Evolutionary conservation across 345 rosid genomes (phyloP).

Genomic region (Eucalyptus tenuipes): DNA sequence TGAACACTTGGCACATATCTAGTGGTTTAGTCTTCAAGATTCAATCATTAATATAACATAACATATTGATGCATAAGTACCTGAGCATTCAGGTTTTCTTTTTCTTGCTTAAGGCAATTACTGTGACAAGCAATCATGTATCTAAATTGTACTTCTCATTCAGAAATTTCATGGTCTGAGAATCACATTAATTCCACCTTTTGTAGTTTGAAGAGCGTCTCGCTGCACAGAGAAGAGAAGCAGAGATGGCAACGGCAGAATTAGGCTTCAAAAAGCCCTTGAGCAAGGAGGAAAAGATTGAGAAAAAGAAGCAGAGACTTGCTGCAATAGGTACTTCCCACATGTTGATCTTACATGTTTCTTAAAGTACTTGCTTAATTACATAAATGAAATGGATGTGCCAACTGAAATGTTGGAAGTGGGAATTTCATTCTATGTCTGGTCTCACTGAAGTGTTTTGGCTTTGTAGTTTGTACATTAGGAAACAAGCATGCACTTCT

Average conservation of each 20-base stretch:
- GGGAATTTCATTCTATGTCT: not conserved
- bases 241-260: slow-evolving; percentile 59
- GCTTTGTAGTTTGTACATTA: not conserved
- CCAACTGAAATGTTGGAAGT: not conserved
- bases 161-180: not conserved
- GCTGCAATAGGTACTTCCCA: slow-evolving; percentile 78
- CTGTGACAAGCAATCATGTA: not conserved
- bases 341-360: not conserved
- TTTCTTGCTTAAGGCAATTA: not conserved
- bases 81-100: not conserved
- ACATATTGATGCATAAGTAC: not conserved
- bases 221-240: slow-evolving; percentile 80
- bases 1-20: not conserved
- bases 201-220: slow-evolving; percentile 91
- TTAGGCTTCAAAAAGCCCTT: slow-evolving; percentile 90
- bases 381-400: not conserved
- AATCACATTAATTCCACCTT: not conserved
- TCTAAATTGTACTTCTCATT: not conserved
- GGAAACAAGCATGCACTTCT: not conserved
- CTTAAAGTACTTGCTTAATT: not conserved
- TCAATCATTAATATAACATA: not conserved
- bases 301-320: slow-evolving; percentile 91
- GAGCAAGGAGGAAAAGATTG: slow-evolving; percentile 78
- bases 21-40: not conserved
- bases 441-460: not conserved